Evolutionary conservation across 306 rosid genomes (phyloP).

Genomic region (Abrus precatorius): DNA sequence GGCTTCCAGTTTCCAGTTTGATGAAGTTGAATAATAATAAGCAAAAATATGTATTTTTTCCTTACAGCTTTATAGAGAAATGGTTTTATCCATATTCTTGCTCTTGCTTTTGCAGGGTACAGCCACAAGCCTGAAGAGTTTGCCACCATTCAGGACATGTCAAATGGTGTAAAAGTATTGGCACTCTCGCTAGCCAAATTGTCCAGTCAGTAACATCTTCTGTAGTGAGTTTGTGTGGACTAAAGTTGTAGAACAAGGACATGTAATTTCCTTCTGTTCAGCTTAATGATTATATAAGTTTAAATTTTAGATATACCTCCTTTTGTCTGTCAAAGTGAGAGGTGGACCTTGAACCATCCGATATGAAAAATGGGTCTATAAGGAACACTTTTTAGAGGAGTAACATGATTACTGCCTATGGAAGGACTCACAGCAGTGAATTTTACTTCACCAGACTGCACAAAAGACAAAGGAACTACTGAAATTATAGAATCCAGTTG

Average conservation of each 20-base stretch:
- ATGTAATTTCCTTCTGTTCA: constrained; percentile 41
- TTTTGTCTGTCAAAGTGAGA: constrained; percentile 34
- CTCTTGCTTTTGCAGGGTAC: constrained; percentile 74
- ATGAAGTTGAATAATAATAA: not conserved
- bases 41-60: not conserved
- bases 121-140: constrained; percentile 98
- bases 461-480: not conserved
- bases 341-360: constrained; percentile 7
- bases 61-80: not conserved
- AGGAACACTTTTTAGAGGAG: not conserved
- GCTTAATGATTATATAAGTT: constrained; percentile 13
- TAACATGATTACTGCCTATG: not conserved
- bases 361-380: constrained; percentile 1
- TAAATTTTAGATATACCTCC: constrained; percentile 16
- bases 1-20: constrained; percentile 1
- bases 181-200: constrained; percentile 86
- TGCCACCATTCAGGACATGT: constrained; percentile 69
- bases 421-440: not conserved
- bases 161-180: constrained; percentile 88
- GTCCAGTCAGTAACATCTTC: constrained; percentile 68
- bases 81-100: constrained; percentile 5
- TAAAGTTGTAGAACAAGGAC: constrained; percentile 28
- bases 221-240: constrained; percentile 39
- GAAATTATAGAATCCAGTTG: constrained; percentile 22
- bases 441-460: constrained; percentile 3